These are phyloP conservation scores for Lichtheimia hyalospora DNA, from an alignment of 371 early-diverging fungal genomes.

Conservation along the genomic window DNA sequence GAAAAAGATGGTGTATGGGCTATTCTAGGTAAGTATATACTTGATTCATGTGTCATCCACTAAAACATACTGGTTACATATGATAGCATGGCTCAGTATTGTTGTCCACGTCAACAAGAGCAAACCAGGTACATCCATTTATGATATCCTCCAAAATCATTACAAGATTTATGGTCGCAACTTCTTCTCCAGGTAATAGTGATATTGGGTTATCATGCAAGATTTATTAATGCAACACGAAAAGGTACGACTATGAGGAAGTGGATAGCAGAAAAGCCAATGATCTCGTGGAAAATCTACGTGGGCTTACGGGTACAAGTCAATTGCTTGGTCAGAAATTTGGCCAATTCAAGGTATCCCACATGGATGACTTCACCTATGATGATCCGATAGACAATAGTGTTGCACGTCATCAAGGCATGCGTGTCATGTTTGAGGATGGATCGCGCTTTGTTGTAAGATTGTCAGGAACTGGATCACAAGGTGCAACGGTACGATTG, in stretches of 20 bases:
- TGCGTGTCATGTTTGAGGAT: constrained; percentile 88
- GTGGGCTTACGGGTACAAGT: constrained; percentile 42
- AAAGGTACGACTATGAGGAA: constrained; percentile 94
- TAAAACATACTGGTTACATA: background rate
- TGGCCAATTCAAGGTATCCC: constrained; percentile 68
- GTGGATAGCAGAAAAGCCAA: constrained; percentile 81
- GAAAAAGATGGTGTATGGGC: constrained; percentile 99
- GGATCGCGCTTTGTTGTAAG: constrained; percentile 91
- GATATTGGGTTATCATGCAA: background rate
- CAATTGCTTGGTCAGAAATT: constrained; percentile 58
- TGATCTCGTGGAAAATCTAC: constrained; percentile 75
- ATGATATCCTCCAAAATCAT: constrained; percentile 80
- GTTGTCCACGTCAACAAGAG: constrained; percentile 75
- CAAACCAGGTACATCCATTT: constrained; percentile 55
- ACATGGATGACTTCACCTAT: constrained; percentile 90
- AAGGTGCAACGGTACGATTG: constrained; percentile 94
- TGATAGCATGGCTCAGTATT: constrained; percentile 90
- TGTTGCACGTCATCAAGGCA: constrained; percentile 88
- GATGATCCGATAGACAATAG: constrained; percentile 90
- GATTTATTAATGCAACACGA: background rate
- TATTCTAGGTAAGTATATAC: constrained; percentile 65
- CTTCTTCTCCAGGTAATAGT: constrained; percentile 84
- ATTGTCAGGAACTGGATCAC: constrained; percentile 92
- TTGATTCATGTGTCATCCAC: background rate
- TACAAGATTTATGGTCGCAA: constrained; percentile 90